A percentile compares a stretch with the other conserved stretches of the same genome.
Evolutionary conservation across 495 filamentous ascomycete species (phyloP).

Genomic region (Chaetomidium leptoderma): DNA sequence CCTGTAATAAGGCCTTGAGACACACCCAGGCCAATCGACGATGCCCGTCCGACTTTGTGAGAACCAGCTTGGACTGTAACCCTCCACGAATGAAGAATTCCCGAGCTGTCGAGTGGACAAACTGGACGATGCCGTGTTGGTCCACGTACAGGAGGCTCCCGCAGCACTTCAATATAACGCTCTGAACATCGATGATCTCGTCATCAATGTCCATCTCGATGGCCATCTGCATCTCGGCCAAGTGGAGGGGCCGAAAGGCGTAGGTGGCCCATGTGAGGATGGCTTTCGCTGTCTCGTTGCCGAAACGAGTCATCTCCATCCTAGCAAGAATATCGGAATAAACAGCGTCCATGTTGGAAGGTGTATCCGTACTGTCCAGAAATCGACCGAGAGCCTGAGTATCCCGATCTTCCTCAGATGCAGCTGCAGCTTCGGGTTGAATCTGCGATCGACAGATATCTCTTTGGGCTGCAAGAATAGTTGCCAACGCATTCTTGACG

Average conservation of each 20-base stretch:
- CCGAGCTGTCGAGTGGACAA: slow-evolving; percentile 15
- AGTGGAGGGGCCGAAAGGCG: slow-evolving; percentile 1
- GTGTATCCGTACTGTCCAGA: too few species aligned
- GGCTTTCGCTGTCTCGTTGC: background rate
- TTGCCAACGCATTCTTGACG: slow-evolving; percentile 8
- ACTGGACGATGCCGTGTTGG: slow-evolving; percentile 11
- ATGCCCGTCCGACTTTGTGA: slow-evolving; percentile 5
- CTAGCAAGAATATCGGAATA: slow-evolving; percentile 4
- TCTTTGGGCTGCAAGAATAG: background rate
- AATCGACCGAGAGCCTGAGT: background rate
- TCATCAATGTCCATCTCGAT: slow-evolving; percentile 17
- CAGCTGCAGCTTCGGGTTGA: background rate
- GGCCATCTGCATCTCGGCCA: slow-evolving; percentile 9
- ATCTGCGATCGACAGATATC: background rate
- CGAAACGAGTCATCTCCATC: background rate
- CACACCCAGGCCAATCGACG: slow-evolving; percentile 13
- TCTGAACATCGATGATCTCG: slow-evolving; percentile 16
- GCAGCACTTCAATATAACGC: slow-evolving; percentile 7
- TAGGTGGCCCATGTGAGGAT: slow-evolving; percentile 3
- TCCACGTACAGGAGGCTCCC: slow-evolving; percentile 18
- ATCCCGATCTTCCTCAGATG: background rate
- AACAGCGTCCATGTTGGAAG: slow-evolving; percentile 8
- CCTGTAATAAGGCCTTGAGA: slow-evolving; percentile 1
- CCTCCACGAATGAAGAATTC: slow-evolving; percentile 13
- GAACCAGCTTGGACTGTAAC: slow-evolving; percentile 1